Base-by-base conservation (phyloP, 306 rosid genomes). In the Vigna hirtella region DNA sequence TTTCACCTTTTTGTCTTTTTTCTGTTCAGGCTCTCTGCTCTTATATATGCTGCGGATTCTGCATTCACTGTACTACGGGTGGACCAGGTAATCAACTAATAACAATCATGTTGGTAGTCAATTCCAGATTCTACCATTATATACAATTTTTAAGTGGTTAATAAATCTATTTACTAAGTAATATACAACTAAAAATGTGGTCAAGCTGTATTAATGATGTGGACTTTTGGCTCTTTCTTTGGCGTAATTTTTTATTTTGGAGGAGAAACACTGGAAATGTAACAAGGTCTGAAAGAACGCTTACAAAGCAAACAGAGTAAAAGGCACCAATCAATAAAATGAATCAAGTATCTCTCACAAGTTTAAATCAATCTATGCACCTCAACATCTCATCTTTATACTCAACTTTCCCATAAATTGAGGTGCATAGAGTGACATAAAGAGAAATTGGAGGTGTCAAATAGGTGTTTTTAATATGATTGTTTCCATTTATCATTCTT, bases 1-100 rank as follows among this genome's bases (percentile, higher is more conserved):
- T 50, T 43, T 75, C 63, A 74, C 76, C 59, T 42, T 66, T 49
- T 20, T 83, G 49, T 48, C 3, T 57, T 70, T 51, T 73, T 52
- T 59, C 53, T 70, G 26, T 72, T 58, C 82, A 95, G 99, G 87
- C 73, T 89, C 14, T 95, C 88, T 72, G 97, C 96, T 85, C 97
- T 95, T 12, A 95, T 89, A 76, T 93, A 91, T 86, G 97, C 97
- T 74, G 88, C 93, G 13, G 99, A 95, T 90, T 97, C 99, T 83
- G 99, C 85, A 17, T 95, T 97, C 87, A 95, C 99, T 26, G 99
- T 95, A 34, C 28, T 26, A 26, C 28, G 3, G 3, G 28, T 26
- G 28, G 28, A 26, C 28, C 28, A 26, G 28, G 3, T 26, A 86
- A 74, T 66, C 55, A 73, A 59, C 34, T 78, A 17, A 74, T 67